Evolutionary conservation across 345 rosid genomes (phyloP), one percentile per base, ranked within the genome.

Genomic region (Gossypium arboreum): DNA sequence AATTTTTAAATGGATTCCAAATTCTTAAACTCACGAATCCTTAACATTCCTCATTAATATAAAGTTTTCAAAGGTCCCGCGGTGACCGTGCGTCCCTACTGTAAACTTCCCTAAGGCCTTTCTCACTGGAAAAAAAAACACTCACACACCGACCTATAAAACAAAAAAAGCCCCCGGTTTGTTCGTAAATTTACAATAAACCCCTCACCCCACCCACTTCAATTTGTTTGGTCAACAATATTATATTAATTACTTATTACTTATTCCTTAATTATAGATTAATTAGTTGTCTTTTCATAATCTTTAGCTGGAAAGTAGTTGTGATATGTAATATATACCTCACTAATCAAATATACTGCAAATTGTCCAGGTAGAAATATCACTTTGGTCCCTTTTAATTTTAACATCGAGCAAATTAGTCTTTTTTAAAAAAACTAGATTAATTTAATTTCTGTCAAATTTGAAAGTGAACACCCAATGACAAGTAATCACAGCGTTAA

Each of bases 161-260:
- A 2, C 16, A 56, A 4, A 20, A 34, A 18, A 12, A 34, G 7
- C 12, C 47, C 51, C 18, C 50, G 7, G 5, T 29, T 24, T 51
- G 44, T 51, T n/a, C 24, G 16, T 2, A 29, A n/a, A 70, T 29
- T 76, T 77, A 76, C 70, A 9, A 60, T 15, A 34, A 39, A 55
- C 55, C 67, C 70, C 20, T 0, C 15, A 7, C n/a, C 18, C 1
- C 3, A 45, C 50, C 50, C 50, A 45, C 50, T 45, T 45, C 50
- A 45, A 47, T 1, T 12, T 20, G 45, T 7, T 18, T 8, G 11
- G 3, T 2, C 57, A 48, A 13, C 34, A 15, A 68, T 27, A 24
- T 47, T 13, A 68, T 20, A 55, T 47, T 7, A 68, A 68, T 47
- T 7, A 48, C 58, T 25, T 48, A 48, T 25, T 16, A 8, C 9